These are phyloP conservation scores for Evernia prunastri DNA, from an alignment of 495 filamentous ascomycete species.

Conservation along the genomic window DNA sequence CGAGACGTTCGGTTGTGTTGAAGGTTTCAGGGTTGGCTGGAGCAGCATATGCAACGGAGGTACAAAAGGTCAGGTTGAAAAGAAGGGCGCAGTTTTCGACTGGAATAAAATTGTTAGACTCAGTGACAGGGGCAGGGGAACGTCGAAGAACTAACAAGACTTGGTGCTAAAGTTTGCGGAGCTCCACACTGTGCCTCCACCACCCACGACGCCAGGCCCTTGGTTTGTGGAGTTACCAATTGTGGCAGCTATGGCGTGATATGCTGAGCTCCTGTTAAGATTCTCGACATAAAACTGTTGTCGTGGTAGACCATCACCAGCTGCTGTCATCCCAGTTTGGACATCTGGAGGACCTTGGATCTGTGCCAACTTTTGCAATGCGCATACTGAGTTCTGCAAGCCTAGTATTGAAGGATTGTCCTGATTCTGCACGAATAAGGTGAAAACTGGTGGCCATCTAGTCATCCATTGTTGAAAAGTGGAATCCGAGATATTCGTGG, in stretches of 20 bases:
- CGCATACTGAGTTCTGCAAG: constrained; percentile 68
- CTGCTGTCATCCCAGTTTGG: constrained; percentile 58
- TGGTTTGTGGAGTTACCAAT: constrained; percentile 46
- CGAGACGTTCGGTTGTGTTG: constrained; percentile 31
- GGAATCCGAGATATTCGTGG: constrained; percentile 43
- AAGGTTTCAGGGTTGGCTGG: constrained; percentile 60
- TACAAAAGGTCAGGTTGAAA: constrained; percentile 76
- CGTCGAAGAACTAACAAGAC: constrained; percentile 47
- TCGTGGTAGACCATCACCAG: constrained; percentile 59
- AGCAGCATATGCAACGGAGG: constrained; percentile 81
- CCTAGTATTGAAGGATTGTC: constrained; percentile 56
- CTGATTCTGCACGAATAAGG: constrained; percentile 68
- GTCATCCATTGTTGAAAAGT: constrained; percentile 45
- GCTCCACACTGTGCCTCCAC: constrained; percentile 66
- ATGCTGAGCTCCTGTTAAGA: constrained; percentile 62
- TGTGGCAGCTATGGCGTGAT: constrained; percentile 64
- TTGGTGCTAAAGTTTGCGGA: constrained; percentile 69
- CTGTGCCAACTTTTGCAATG: constrained; percentile 55
- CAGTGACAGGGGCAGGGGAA: constrained; percentile 17
- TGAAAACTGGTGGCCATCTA: constrained; percentile 53
- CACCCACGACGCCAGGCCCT: constrained; percentile 48
- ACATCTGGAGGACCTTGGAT: constrained; percentile 49
- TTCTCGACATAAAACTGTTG: constrained; percentile 79
- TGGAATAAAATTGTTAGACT: constrained; percentile 26
- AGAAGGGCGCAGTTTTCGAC: constrained; percentile 76